phyloP scores from a whole-genome alignment of 139 green algal species.

The Chlorokybus atmophyticus region DNA sequence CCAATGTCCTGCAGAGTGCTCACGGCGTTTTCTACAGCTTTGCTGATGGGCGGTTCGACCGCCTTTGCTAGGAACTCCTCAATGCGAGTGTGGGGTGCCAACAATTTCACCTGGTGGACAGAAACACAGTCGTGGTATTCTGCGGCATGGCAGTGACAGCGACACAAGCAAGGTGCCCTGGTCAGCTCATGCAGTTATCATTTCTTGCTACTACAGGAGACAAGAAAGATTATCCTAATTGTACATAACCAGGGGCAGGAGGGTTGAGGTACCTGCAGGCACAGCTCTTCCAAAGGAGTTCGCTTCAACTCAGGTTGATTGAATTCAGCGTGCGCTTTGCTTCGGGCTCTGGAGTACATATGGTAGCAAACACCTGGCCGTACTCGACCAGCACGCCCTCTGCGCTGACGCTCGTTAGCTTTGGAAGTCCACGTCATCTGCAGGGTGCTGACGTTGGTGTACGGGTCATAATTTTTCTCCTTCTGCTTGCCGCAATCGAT shows the following conservation, averaged over 20 bases:
- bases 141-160: neutral
- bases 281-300: slow-evolving; percentile 39
- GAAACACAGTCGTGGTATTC: neutral
- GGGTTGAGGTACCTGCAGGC: slow-evolving; percentile 24
- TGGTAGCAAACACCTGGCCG: slow-evolving; percentile 61
- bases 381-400: slow-evolving; percentile 58
- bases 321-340: slow-evolving; percentile 40
- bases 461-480: slow-evolving; percentile 73
- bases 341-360: slow-evolving; percentile 53
- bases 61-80: slow-evolving; percentile 26
- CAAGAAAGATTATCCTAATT: neutral
- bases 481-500: slow-evolving; percentile 59
- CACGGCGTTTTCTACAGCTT: slow-evolving; percentile 30
- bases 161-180: neutral
- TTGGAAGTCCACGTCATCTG: slow-evolving; percentile 35
- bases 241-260: neutral
- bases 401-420: slow-evolving; percentile 53
- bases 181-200: neutral
- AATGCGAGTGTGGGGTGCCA: slow-evolving; percentile 5
- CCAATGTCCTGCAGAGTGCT: slow-evolving; percentile 29
- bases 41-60: slow-evolving; percentile 18
- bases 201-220: neutral
- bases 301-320: slow-evolving; percentile 47
- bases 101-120: slow-evolving; percentile 19
- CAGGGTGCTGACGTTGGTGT: slow-evolving; percentile 59